A percentile compares a stretch with the other conserved stretches of the same genome.
Evolutionary conservation across 106 monocot genomes (phyloP).

Genomic region (Posidonia australis): DNA sequence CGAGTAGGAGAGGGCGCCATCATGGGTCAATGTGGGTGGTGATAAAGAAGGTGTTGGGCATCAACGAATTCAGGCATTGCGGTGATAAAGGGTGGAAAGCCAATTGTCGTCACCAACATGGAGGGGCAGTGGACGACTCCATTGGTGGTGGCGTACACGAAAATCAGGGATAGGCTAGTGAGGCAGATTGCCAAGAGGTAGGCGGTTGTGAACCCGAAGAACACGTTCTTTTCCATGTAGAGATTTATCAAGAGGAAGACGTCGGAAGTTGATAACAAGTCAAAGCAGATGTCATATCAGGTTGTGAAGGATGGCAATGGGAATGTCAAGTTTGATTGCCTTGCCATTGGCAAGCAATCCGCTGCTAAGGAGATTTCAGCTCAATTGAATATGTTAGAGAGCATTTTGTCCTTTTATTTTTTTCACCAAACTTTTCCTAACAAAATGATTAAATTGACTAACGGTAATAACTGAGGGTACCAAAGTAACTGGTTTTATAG

Average conservation of each 20-base stretch:
- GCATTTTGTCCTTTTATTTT: too few relatives aligned
- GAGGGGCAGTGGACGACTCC: conserved; percentile 96
- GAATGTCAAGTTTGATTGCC: conserved; percentile 90
- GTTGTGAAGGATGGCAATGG: conserved; percentile 77
- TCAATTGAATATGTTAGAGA: conserved; percentile 64
- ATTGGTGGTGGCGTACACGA: conserved; percentile 92
- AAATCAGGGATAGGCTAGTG: conserved; percentile 77
- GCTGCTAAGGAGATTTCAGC: conserved; percentile 95
- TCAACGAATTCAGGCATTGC: conserved; percentile 96
- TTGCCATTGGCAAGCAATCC: conserved; percentile 87
- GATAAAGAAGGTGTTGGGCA: conserved; percentile 78
- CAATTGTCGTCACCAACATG: conserved; percentile 87
- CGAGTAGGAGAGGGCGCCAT: too few relatives aligned
- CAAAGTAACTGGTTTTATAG: too few relatives aligned
- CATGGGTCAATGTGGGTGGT: conserved; percentile 22
- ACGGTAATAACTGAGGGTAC: too few relatives aligned
- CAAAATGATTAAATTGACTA: too few relatives aligned
- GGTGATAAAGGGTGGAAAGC: conserved; percentile 97
- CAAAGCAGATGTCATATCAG: conserved; percentile 83
- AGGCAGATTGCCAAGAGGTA: conserved; percentile 95
- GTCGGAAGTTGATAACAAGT: conserved; percentile 77
- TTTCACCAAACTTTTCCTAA: too few relatives aligned
- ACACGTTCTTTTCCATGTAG: conserved; percentile 92
- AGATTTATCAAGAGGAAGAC: conserved; percentile 88
- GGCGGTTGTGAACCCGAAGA: conserved; percentile 95